Percentiles rank a stretch among this genome's conserved stretches.
Evolutionary conservation across 1,284 basidiomycete species (phyloP).

Genomic region (Marasmius oreades): DNA sequence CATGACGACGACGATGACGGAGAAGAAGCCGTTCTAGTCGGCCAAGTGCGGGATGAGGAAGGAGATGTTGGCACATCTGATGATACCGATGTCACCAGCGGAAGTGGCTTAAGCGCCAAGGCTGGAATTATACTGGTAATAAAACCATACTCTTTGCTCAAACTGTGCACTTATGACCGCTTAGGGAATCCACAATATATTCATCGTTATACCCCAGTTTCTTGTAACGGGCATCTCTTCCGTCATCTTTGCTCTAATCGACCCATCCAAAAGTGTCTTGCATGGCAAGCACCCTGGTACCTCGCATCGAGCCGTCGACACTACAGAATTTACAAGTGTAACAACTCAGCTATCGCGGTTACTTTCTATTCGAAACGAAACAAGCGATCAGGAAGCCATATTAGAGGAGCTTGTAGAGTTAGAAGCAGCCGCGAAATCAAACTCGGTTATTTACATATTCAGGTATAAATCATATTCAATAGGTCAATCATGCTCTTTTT

Average conservation of each 20-base stretch:
- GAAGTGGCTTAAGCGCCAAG: conserved; percentile 60
- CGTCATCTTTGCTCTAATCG: conserved; percentile 64
- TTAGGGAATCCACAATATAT: conserved; percentile 90
- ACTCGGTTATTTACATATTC: conserved; percentile 78
- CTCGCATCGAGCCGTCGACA: conserved; percentile 22
- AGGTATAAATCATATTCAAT: conserved; percentile 41
- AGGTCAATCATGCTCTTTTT: background rate
- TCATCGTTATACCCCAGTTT: conserved; percentile 77
- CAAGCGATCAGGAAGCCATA: background rate
- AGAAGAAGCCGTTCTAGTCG: conserved; percentile 15
- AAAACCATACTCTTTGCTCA: conserved; percentile 23
- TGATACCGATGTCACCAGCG: conserved; percentile 3
- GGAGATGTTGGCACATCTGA: conserved; percentile 12
- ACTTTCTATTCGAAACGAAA: background rate
- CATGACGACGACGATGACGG: conserved; percentile 25
- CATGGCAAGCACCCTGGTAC: conserved; percentile 35
- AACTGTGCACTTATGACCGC: conserved; percentile 1
- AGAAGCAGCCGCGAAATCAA: conserved; percentile 32
- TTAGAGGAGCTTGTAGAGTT: conserved; percentile 5
- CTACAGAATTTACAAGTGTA: conserved; percentile 6
- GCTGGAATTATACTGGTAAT: conserved; percentile 85
- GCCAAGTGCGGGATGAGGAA: conserved; percentile 18
- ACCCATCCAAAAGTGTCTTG: conserved; percentile 48
- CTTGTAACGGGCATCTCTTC: conserved; percentile 66
- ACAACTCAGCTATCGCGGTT: background rate